These are phyloP conservation scores for Colletotrichum lupini DNA, from an alignment of 2,329 filamentous ascomycete species.

Conservation along the genomic window DNA sequence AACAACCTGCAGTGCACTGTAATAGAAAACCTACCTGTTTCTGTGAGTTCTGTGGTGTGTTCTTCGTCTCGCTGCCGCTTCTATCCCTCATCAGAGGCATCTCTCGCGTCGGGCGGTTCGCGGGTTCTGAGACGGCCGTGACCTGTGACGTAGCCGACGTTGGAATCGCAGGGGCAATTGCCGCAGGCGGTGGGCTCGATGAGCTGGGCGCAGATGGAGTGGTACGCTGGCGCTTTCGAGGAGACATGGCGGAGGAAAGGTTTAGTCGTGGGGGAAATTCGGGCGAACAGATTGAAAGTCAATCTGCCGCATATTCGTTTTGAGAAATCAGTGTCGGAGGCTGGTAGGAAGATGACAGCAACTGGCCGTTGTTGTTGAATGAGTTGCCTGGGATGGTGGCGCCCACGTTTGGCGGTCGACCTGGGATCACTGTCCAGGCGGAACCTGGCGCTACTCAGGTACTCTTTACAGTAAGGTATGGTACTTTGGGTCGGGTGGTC, in stretches of 20 bases:
- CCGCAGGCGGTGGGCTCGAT: constrained; percentile 30
- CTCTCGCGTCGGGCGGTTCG: constrained; percentile 15
- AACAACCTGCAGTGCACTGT: background rate
- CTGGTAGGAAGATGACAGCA: background rate
- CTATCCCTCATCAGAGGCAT: constrained; percentile 32
- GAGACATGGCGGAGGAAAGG: constrained; percentile 47
- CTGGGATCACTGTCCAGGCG: constrained; percentile 14
- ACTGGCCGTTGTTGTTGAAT: constrained; percentile 21
- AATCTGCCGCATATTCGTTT: constrained; percentile 33
- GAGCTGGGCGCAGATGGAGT: constrained; percentile 43
- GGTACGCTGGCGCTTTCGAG: constrained; percentile 54
- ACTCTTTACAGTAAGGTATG: no score
- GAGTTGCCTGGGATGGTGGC: constrained; percentile 21
- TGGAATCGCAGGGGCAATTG: constrained; percentile 34
- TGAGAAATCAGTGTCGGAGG: constrained; percentile 18
- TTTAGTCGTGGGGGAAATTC: constrained; percentile 14
- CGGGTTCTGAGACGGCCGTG: constrained; percentile 34
- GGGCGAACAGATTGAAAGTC: constrained; percentile 19
- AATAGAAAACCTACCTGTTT: constrained; percentile 29
- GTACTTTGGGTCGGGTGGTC: background rate
- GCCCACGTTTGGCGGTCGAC: constrained; percentile 4
- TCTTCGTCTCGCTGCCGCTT: constrained; percentile 33
- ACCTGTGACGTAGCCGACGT: constrained; percentile 37
- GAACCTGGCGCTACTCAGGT: background rate
- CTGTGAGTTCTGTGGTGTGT: constrained; percentile 6